Conservation (phyloP, 2,329 filamentous ascomycete genomes). For the Cylindrodendrum hubeiense region DNA sequence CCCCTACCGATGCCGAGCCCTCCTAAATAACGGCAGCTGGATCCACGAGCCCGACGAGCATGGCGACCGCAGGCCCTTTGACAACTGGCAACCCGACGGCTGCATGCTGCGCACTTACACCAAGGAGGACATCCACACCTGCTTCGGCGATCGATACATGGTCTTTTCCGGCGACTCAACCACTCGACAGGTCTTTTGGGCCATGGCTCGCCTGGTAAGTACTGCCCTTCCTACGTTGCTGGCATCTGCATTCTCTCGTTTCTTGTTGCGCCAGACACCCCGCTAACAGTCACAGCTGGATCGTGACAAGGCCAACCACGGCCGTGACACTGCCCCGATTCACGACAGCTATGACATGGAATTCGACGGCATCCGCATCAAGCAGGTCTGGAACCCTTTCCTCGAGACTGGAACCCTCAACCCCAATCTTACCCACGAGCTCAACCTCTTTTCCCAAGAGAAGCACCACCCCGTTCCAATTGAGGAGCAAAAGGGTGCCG, state of each 20-base stretch:
- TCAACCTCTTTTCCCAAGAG: slow-evolving; percentile 37
- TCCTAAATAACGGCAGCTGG: slow-evolving; percentile 67
- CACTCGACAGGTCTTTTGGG: slow-evolving; percentile 71
- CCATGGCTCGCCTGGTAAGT: slow-evolving; percentile 50
- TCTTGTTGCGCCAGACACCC: no score
- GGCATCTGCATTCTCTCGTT: no score
- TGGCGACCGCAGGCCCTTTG: slow-evolving; percentile 49
- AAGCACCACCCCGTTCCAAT: slow-evolving; percentile 31
- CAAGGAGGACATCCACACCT: slow-evolving; percentile 62
- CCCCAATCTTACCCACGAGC: slow-evolving; percentile 35
- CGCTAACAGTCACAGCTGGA: slow-evolving; percentile 37
- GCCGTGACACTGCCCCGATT: slow-evolving; percentile 12
- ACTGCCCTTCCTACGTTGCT: not conserved
- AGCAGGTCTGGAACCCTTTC: slow-evolving; percentile 74
- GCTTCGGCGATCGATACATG: slow-evolving; percentile 64
- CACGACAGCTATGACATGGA: slow-evolving; percentile 50
- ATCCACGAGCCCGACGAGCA: slow-evolving; percentile 46
- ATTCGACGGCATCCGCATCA: slow-evolving; percentile 59
- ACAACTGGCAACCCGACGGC: slow-evolving; percentile 70
- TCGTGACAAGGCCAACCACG: slow-evolving; percentile 30
- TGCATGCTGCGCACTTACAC: slow-evolving; percentile 71
- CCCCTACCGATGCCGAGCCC: slow-evolving; percentile 65
- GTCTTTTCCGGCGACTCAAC: slow-evolving; percentile 73
- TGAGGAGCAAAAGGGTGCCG: slow-evolving; percentile 35
- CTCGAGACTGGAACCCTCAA: slow-evolving; percentile 58